phyloP scores from a whole-genome alignment of 2,329 filamentous ascomycete species.

The Periconia macrospinosa region DNA sequence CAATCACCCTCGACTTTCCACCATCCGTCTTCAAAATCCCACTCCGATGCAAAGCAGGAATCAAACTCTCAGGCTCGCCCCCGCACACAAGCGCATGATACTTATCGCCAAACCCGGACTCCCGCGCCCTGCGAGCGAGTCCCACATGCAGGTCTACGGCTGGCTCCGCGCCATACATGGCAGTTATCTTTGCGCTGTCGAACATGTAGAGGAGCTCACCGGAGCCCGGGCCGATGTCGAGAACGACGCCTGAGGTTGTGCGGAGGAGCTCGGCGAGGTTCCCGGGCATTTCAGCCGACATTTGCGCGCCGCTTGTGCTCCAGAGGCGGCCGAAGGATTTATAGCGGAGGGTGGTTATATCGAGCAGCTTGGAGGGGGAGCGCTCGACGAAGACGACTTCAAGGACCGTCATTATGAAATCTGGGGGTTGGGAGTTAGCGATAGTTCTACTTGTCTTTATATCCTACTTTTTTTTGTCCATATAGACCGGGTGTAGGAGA shows the following conservation, averaged over 20 bases:
- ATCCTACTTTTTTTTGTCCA: background rate
- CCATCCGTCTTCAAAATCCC: slow-evolving; percentile 40
- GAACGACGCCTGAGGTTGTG: slow-evolving; percentile 34
- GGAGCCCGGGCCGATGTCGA: slow-evolving; percentile 53
- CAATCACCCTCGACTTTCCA: slow-evolving; percentile 4
- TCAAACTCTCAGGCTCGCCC: slow-evolving; percentile 50
- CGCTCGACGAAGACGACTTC: slow-evolving; percentile 32
- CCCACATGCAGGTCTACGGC: slow-evolving; percentile 50
- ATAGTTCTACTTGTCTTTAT: background rate
- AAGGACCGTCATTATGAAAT: slow-evolving; percentile 38
- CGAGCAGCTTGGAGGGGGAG: slow-evolving; percentile 29
- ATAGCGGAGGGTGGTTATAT: slow-evolving; percentile 32
- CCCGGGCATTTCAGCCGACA: slow-evolving; percentile 43
- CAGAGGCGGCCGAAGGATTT: slow-evolving; percentile 41
- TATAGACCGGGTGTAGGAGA: too few species aligned
- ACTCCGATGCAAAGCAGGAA: slow-evolving; percentile 48
- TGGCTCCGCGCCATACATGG: slow-evolving; percentile 60
- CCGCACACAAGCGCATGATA: slow-evolving; percentile 55
- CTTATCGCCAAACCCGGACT: slow-evolving; percentile 47
- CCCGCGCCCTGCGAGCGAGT: slow-evolving; percentile 45
- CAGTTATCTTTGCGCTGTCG: slow-evolving; percentile 44
- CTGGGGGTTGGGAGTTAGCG: slow-evolving; percentile 12
- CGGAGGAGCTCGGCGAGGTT: slow-evolving; percentile 28
- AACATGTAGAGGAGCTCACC: slow-evolving; percentile 55
- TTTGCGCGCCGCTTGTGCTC: slow-evolving; percentile 36